Conservation (phyloP, 768 basidiomycete species). For the Tulasnella sp. region DNA sequence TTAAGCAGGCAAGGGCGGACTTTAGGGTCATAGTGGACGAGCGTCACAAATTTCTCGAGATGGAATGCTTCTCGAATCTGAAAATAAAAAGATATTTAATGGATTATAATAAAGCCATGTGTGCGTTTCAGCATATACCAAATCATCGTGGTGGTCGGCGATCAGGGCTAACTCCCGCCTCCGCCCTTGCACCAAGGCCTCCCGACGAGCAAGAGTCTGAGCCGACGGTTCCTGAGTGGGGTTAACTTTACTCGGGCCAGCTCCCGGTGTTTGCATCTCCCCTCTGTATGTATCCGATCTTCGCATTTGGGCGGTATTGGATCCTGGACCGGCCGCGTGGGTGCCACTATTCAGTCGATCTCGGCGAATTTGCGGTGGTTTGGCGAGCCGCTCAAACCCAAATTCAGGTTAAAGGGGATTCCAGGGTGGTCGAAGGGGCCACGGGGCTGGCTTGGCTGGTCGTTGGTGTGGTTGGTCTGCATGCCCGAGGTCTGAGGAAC, state of each 20-base stretch:
- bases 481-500: not conserved
- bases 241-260: constrained; percentile 24
- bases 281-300: not conserved
- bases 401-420: not conserved
- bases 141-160: constrained; percentile 62
- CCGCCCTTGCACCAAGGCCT: constrained; percentile 52
- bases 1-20: constrained; percentile 39
- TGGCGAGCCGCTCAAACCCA: constrained; percentile 50
- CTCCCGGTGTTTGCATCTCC: not conserved
- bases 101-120: constrained; percentile 1
- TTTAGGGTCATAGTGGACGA: constrained; percentile 73
- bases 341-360: constrained; percentile 45
- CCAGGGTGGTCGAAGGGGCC: not conserved
- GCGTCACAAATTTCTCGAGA: constrained; percentile 70
- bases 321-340: not conserved
- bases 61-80: constrained; percentile 88
- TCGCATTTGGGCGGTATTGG: not conserved
- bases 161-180: constrained; percentile 57
- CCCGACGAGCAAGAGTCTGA: constrained; percentile 36
- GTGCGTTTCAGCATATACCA: constrained; percentile 53
- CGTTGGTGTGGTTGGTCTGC: not conserved
- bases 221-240: constrained; percentile 34
- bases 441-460: not conserved
- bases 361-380: constrained; percentile 64
- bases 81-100: not conserved